Conservation (phyloP, 805 yeast genomes). For the Kregervanrija delftensis region DNA sequence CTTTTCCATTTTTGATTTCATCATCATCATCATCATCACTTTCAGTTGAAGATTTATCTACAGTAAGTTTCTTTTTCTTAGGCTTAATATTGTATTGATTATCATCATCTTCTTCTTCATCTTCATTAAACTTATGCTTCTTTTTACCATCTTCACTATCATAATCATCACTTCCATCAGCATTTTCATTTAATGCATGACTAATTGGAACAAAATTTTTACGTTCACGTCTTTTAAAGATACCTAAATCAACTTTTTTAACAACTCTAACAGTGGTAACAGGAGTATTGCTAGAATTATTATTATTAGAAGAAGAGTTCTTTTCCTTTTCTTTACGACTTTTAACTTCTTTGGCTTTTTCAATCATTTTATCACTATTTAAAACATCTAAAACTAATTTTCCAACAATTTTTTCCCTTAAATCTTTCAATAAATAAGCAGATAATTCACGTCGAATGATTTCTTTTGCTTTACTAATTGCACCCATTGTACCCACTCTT, state of each 20-base stretch:
- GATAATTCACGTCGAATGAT: constrained; percentile 58
- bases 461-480: constrained; percentile 52
- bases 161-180: constrained; percentile 21
- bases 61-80: not conserved
- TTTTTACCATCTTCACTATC: constrained; percentile 12
- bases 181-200: constrained; percentile 42
- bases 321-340: not conserved
- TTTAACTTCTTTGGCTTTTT: constrained; percentile 19
- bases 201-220: constrained; percentile 35
- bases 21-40: not conserved
- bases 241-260: constrained; percentile 8
- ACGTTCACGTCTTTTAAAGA: constrained; percentile 6
- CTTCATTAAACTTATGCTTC: not conserved
- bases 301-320: not conserved
- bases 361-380: constrained; percentile 40
- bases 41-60: not conserved
- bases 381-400: constrained; percentile 59
- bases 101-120: not conserved
- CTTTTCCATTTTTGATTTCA: not conserved
- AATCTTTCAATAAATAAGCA: constrained; percentile 57
- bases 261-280: constrained; percentile 3
- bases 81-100: not conserved
- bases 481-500: constrained; percentile 24
- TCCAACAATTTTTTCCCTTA: constrained; percentile 65
- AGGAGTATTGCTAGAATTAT: no score